Percentiles rank a stretch among this genome's conserved stretches.
Evolutionary conservation across 495 filamentous ascomycete species (phyloP).

Genomic region (Podospora pseudoanserina): DNA sequence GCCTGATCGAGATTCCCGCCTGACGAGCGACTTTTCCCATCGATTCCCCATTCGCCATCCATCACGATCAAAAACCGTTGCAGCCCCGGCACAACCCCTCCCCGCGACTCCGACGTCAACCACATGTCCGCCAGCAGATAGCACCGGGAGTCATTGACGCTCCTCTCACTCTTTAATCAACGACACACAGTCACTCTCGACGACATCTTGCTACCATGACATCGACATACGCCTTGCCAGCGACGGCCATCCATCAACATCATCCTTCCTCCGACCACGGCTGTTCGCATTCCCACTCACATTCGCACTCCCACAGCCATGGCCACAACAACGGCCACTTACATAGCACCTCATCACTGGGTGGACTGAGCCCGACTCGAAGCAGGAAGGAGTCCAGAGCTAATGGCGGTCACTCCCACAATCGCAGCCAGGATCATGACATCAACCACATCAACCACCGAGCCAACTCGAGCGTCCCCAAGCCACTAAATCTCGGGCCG

Average conservation of each 20-base stretch:
- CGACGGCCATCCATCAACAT: constrained; percentile 43
- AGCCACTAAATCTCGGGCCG: constrained; percentile 36
- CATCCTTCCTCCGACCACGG: constrained; percentile 23
- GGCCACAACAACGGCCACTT: constrained; percentile 39
- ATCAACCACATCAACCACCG: constrained; percentile 32
- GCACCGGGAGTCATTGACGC: not conserved
- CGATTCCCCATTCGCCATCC: constrained; percentile 17
- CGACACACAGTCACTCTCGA: not conserved
- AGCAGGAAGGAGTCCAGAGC: constrained; percentile 24
- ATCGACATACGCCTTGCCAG: constrained; percentile 50
- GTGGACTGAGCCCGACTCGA: constrained; percentile 23
- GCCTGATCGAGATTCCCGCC: not conserved
- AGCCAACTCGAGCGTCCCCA: constrained; percentile 33
- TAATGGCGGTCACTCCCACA: constrained; percentile 26
- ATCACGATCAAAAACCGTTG: constrained; percentile 15
- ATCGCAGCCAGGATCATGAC: constrained; percentile 24
- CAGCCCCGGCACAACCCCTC: constrained; percentile 25
- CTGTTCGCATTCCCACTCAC: constrained; percentile 33
- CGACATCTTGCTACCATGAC: constrained; percentile 34
- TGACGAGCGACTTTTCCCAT: not conserved
- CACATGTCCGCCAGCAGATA: constrained; percentile 2
- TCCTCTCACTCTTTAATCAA: not conserved
- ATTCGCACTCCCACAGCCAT: constrained; percentile 40
- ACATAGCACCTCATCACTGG: constrained; percentile 30
- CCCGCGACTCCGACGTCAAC: not conserved